Percentiles rank a stretch among this genome's conserved stretches.
These are phyloP conservation scores for Volutella citrinella DNA, from an alignment of 2,329 filamentous ascomycete genomes.

Conservation along the genomic window DNA sequence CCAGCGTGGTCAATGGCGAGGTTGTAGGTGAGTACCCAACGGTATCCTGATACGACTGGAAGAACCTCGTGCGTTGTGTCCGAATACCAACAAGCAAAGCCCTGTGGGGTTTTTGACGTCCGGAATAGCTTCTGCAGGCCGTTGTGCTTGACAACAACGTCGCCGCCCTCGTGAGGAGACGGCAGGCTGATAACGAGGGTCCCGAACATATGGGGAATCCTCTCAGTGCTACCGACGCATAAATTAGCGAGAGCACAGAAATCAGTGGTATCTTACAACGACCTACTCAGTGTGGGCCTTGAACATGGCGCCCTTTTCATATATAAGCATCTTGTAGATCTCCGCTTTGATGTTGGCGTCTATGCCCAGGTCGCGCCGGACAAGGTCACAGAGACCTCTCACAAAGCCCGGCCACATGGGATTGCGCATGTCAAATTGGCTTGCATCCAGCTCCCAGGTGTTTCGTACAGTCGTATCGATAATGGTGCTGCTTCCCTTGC, in stretches of 20 bases:
- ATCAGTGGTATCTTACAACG: no score
- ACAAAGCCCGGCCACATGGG: conserved; percentile 31
- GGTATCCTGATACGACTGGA: conserved; percentile 44
- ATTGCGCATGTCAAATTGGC: conserved; percentile 35
- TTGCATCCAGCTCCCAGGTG: conserved; percentile 39
- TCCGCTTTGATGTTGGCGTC: conserved; percentile 29
- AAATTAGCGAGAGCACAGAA: no score
- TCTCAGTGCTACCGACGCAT: conserved; percentile 43
- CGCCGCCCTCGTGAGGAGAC: conserved; percentile 45
- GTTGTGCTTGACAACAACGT: conserved; percentile 39
- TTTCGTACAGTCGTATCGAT: conserved; percentile 40
- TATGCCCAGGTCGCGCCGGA: conserved; percentile 32
- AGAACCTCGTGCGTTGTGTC: conserved; percentile 52
- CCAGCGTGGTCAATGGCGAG: conserved; percentile 28
- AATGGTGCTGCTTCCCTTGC: conserved; percentile 37
- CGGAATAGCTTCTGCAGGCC: conserved; percentile 29
- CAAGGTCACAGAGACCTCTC: conserved; percentile 16
- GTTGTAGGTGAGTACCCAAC: conserved; percentile 52
- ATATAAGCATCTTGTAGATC: conserved; percentile 47
- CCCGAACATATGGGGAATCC: conserved; percentile 46
- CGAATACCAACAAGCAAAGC: conserved; percentile 41
- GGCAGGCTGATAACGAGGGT: conserved; percentile 48
- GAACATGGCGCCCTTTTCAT: conserved; percentile 48
- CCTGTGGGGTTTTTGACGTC: conserved; percentile 23
- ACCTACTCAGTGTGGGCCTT: conserved; percentile 41